phyloP scores from a whole-genome alignment of 305 asterid species.

The Fraxinus albicans region DNA sequence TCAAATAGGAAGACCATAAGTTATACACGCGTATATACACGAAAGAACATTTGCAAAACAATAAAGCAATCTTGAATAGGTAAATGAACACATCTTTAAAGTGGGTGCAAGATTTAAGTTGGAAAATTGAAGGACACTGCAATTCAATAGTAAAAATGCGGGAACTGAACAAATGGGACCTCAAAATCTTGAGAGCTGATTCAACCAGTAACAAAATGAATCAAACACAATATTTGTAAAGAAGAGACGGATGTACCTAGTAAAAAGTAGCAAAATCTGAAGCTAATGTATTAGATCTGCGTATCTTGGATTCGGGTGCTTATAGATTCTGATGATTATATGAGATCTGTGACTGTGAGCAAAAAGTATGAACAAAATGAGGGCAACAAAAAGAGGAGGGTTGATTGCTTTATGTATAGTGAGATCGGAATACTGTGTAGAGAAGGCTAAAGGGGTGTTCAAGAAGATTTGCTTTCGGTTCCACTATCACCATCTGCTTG shows the following conservation, averaged over 20 bases:
- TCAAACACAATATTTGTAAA: not conserved
- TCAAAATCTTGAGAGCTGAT: not conserved
- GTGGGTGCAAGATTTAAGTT: not conserved
- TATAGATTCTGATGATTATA: not conserved
- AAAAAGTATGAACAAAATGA: not conserved
- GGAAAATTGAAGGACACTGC: not conserved
- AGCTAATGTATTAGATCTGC: not conserved
- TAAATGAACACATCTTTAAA: not conserved
- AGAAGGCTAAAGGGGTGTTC: not conserved
- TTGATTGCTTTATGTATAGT: not conserved
- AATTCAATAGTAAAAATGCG: not conserved
- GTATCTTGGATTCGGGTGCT: not conserved
- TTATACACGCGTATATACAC: not conserved
- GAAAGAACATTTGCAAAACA: not conserved
- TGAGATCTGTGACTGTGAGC: not conserved
- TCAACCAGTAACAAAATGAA: not conserved
- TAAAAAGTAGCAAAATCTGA: not conserved
- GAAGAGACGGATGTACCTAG: not conserved
- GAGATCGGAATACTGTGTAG: not conserved
- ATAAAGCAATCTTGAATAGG: not conserved
- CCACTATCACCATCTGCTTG: not conserved
- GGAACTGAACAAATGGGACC: not conserved
- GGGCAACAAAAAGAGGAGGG: not conserved
- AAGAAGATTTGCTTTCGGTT: not conserved
- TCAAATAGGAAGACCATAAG: not conserved